phyloP scores from a whole-genome alignment of 257 asterid genomes.

The Solanum peruvianum region DNA sequence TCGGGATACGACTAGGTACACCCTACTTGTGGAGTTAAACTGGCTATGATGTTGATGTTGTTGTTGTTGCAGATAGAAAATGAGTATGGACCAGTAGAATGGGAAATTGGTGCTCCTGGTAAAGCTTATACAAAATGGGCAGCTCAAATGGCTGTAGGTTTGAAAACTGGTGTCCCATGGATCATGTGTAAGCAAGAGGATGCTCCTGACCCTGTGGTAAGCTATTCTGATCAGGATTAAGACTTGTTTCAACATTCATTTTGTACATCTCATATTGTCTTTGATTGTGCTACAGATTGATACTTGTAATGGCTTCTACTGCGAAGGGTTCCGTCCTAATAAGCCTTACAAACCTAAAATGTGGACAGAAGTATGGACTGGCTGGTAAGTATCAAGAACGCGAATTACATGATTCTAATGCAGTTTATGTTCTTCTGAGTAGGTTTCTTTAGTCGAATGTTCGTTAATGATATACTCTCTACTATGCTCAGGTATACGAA shows the following conservation, averaged over 20 bases:
- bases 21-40: neutral
- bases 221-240: neutral
- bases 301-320: conserved; percentile 87
- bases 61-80: conserved; percentile 62
- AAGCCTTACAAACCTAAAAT: conserved; percentile 79
- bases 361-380: conserved; percentile 94
- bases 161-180: conserved; percentile 91
- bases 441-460: neutral
- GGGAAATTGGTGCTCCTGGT: conserved; percentile 88
- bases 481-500: conserved; percentile 45
- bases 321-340: conserved; percentile 65
- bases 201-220: conserved; percentile 90
- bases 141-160: conserved; percentile 80
- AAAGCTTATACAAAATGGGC: conserved; percentile 87
- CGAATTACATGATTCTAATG: neutral
- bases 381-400: conserved; percentile 42
- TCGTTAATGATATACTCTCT: neutral
- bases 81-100: conserved; percentile 88
- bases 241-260: neutral
- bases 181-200: conserved; percentile 94
- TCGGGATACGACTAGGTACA: neutral
- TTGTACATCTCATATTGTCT: neutral
- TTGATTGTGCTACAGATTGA: conserved; percentile 45
- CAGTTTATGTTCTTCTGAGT: neutral
- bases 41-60: neutral